These are phyloP conservation scores for Phytophthora pluvialis DNA, from an alignment of 352 stramenopile genomes.

Conservation along the genomic window DNA sequence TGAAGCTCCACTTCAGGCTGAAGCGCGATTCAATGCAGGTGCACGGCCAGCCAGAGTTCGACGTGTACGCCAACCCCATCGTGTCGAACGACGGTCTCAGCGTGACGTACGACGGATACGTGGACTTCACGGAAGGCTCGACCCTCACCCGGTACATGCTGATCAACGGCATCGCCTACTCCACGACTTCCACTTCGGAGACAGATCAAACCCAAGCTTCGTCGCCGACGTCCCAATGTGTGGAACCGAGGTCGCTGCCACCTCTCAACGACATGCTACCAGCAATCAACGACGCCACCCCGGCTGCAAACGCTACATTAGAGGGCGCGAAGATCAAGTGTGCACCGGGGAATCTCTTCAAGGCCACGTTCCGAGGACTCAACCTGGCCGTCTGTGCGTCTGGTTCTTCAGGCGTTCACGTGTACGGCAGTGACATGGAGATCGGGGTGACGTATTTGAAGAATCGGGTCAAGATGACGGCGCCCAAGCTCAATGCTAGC, in stretches of 20 bases:
- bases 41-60: slow-evolving; percentile 37
- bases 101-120: slow-evolving; percentile 46
- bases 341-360: slow-evolving; percentile 37
- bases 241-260: slow-evolving; percentile 27
- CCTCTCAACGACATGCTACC: slow-evolving; percentile 37
- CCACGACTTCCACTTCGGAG: slow-evolving; percentile 20
- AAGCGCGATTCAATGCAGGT: slow-evolving; percentile 50
- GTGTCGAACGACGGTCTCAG: slow-evolving; percentile 31
- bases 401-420: slow-evolving; percentile 18
- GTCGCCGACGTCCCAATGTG: slow-evolving; percentile 28
- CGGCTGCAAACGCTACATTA: slow-evolving; percentile 16
- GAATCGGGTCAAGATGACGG: slow-evolving; percentile 22
- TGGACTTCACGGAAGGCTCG: slow-evolving; percentile 31
- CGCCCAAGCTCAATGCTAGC: slow-evolving; percentile 20
- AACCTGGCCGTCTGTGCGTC: slow-evolving; percentile 38
- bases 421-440: slow-evolving; percentile 43
- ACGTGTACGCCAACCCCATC: slow-evolving; percentile 46
- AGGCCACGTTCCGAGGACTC: slow-evolving; percentile 37
- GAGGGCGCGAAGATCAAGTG: slow-evolving; percentile 37
- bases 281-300: slow-evolving; percentile 29
- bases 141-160: slow-evolving; percentile 39
- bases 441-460: slow-evolving; percentile 36
- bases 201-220: slow-evolving; percentile 10
- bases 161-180: slow-evolving; percentile 45
- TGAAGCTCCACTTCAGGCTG: slow-evolving; percentile 48